Conservation (phyloP, 345 rosid genomes). For the Hibiscus mutabilis region DNA sequence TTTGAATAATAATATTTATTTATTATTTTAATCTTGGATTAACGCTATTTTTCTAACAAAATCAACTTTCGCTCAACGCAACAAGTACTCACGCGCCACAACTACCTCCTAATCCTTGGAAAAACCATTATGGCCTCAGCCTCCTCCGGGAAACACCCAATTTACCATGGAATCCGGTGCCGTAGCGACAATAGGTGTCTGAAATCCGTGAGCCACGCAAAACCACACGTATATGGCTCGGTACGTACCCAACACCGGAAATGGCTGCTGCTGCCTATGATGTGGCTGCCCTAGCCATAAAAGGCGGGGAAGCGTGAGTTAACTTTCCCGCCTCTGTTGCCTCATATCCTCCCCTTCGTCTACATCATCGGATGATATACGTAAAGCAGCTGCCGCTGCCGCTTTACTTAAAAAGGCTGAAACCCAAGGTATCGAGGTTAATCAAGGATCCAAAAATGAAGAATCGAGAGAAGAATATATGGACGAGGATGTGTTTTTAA, state of each 20-base stretch:
- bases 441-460: constrained; percentile 10
- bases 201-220: constrained; percentile 91
- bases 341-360: constrained; percentile 60
- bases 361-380: constrained; percentile 48
- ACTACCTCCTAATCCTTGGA: neutral
- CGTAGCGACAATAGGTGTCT: constrained; percentile 83
- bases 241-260: constrained; percentile 69
- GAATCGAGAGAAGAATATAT: constrained; percentile 28
- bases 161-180: constrained; percentile 59
- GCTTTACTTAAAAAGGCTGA: constrained; percentile 37
- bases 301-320: constrained; percentile 53
- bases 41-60: too few relatives aligned
- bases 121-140: constrained; percentile 17
- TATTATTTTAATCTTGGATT: too few relatives aligned
- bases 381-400: constrained; percentile 59
- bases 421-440: neutral
- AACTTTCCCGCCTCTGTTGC: constrained; percentile 56
- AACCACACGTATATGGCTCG: constrained; percentile 86
- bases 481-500: constrained; percentile 72
- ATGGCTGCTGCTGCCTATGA: constrained; percentile 92
- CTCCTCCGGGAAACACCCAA: constrained; percentile 39
- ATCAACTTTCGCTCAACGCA: constrained; percentile 8
- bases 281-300: constrained; percentile 74
- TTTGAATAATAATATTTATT: too few relatives aligned
- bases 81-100: constrained; percentile 15